Evolutionary conservation across 2,329 filamentous ascomycete species (phyloP).

Genomic region (Cladophialophora yegresii): DNA sequence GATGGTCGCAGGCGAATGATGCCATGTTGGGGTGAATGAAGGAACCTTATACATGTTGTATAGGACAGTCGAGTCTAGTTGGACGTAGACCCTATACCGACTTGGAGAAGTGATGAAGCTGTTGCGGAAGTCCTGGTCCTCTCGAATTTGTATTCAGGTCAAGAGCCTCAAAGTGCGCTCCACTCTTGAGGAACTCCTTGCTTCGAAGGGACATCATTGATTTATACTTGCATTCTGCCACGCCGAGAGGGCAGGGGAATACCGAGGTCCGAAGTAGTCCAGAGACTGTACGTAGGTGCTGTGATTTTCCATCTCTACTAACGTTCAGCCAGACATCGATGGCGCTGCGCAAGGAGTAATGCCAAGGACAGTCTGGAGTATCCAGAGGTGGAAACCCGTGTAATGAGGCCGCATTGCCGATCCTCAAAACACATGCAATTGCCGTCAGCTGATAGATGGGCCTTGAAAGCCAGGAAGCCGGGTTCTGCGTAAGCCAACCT

Average conservation of each 20-base stretch:
- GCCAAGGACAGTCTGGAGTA: background rate
- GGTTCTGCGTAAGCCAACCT: slow-evolving; percentile 4
- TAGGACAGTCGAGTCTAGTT: background rate
- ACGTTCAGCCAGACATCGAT: background rate
- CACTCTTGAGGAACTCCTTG: background rate
- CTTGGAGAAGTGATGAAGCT: background rate
- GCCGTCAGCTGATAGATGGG: background rate
- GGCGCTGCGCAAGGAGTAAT: background rate
- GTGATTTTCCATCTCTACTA: background rate
- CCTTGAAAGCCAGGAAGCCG: slow-evolving; percentile 4
- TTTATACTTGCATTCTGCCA: background rate
- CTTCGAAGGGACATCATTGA: background rate
- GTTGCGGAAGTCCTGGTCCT: too few species aligned
- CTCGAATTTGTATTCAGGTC: background rate
- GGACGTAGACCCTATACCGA: too few species aligned
- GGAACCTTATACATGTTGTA: slow-evolving; percentile 11
- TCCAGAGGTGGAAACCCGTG: background rate
- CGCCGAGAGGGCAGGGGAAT: background rate
- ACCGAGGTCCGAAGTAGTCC: background rate
- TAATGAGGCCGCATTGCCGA: background rate
- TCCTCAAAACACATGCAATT: background rate
- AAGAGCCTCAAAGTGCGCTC: background rate
- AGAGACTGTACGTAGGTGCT: background rate
- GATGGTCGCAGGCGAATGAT: slow-evolving; percentile 1
- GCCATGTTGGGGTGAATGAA: slow-evolving; percentile 17